Evolutionary conservation across 2,329 filamentous ascomycete species (phyloP).

Genomic region (Massarina eburnea): DNA sequence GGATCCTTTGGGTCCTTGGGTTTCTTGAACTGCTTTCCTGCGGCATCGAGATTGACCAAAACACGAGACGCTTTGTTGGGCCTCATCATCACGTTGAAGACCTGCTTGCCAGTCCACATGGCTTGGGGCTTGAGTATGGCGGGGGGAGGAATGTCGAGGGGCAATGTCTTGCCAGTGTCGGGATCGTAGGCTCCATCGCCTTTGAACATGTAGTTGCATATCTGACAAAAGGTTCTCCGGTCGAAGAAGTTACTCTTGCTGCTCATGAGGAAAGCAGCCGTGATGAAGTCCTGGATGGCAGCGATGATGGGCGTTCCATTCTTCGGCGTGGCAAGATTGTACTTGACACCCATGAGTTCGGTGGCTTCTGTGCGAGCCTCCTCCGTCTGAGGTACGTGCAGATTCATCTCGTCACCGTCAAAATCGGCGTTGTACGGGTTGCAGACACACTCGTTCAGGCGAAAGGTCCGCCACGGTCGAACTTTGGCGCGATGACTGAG

Average conservation of each 20-base stretch:
- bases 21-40: conserved; percentile 76
- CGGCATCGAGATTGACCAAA: conserved; percentile 87
- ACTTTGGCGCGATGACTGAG: conserved; percentile 94
- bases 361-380: conserved; percentile 94
- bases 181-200: conserved; percentile 58
- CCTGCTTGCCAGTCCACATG: conserved; percentile 95
- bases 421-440: conserved; percentile 99
- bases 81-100: conserved; percentile 89
- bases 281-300: conserved; percentile 99
- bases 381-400: conserved; percentile 97
- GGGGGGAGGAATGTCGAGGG: conserved; percentile 83
- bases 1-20: conserved; percentile 60
- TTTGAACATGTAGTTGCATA: conserved; percentile 93
- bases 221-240: conserved; percentile 81
- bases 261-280: conserved; percentile 85
- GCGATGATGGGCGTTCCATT: conserved; percentile 98
- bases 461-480: conserved; percentile 91
- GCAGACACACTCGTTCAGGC: conserved; percentile 97
- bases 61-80: conserved; percentile 84
- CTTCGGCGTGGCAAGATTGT: conserved; percentile 93
- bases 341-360: conserved; percentile 95
- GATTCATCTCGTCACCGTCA: conserved; percentile 98
- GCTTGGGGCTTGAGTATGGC: conserved; percentile 81
- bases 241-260: conserved; percentile 94
- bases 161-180: conserved; percentile 53